Evolutionary conservation across 352 stramenopile genomes (phyloP).

Genomic region (Globisporangium mamillatum): DNA sequence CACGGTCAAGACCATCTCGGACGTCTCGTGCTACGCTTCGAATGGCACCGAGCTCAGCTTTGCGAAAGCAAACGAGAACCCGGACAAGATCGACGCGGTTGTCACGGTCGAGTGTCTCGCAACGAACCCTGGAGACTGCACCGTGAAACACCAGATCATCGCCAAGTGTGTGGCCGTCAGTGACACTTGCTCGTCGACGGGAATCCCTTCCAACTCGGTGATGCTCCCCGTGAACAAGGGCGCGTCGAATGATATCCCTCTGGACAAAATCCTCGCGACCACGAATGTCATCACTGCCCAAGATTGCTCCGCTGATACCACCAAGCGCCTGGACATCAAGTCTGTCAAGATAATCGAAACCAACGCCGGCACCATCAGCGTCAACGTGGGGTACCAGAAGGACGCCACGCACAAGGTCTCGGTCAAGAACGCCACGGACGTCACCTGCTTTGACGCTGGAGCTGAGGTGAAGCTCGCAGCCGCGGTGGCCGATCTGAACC

Average conservation of each 20-base stretch:
- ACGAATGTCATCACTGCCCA: not conserved
- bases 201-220: not conserved
- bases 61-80: not conserved
- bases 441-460: not conserved
- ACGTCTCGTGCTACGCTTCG: not conserved
- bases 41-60: not conserved
- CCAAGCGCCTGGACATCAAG: not conserved
- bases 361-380: not conserved
- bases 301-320: not conserved
- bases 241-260: not conserved
- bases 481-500: not conserved
- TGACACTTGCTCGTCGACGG: not conserved
- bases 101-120: not conserved
- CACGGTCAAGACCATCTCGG: not conserved
- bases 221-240: too few species aligned
- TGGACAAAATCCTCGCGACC: not conserved
- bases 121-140: not conserved
- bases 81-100: not conserved
- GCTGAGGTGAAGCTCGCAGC: not conserved
- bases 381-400: not conserved
- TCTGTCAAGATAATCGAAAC: not conserved
- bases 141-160: not conserved
- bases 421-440: not conserved
- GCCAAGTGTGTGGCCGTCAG: not conserved
- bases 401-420: not conserved